Evolutionary conservation across 78 protist genomes (phyloP).

Genomic region (Fonticula alba): DNA sequence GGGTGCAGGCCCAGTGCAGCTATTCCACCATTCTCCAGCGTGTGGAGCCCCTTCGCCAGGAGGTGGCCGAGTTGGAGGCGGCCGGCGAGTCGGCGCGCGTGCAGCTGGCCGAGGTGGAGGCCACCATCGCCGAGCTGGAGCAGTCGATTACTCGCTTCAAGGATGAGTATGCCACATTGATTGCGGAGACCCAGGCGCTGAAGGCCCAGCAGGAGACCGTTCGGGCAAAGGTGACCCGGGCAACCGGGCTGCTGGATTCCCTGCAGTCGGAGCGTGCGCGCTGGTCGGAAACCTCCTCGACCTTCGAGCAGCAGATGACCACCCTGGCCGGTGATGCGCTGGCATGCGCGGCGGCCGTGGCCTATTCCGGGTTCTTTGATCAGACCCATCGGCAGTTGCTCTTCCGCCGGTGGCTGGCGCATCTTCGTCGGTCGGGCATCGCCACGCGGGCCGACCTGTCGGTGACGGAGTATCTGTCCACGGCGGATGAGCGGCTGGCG

Average conservation of each 20-base stretch:
- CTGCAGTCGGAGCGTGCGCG: conserved; percentile 56
- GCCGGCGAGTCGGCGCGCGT: conserved; percentile 14
- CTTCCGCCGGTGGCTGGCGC: not conserved
- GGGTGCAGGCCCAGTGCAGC: conserved; percentile 62
- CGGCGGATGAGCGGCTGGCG: conserved; percentile 34
- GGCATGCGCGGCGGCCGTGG: conserved; percentile 65
- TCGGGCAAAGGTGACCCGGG: conserved; percentile 47
- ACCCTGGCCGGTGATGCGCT: conserved; percentile 79
- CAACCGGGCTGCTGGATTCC: conserved; percentile 34
- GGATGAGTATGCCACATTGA: conserved; percentile 59
- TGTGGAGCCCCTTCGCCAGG: conserved; percentile 62
- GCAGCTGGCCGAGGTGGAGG: not conserved
- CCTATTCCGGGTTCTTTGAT: conserved; percentile 79
- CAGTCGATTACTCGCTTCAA: conserved; percentile 28
- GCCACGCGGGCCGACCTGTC: conserved; percentile 30
- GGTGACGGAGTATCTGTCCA: conserved; percentile 54
- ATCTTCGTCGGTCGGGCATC: conserved; percentile 4
- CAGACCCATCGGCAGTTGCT: conserved; percentile 19
- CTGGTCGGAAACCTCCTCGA: conserved; percentile 48
- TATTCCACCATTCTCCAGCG: conserved; percentile 52
- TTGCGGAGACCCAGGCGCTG: conserved; percentile 42
- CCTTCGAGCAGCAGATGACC: conserved; percentile 32
- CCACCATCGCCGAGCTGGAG: conserved; percentile 12
- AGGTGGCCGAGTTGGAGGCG: conserved; percentile 36
- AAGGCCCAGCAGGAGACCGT: conserved; percentile 45